Conservation (phyloP, 495 filamentous ascomycete species). For the Bacidia gigantensis region DNA sequence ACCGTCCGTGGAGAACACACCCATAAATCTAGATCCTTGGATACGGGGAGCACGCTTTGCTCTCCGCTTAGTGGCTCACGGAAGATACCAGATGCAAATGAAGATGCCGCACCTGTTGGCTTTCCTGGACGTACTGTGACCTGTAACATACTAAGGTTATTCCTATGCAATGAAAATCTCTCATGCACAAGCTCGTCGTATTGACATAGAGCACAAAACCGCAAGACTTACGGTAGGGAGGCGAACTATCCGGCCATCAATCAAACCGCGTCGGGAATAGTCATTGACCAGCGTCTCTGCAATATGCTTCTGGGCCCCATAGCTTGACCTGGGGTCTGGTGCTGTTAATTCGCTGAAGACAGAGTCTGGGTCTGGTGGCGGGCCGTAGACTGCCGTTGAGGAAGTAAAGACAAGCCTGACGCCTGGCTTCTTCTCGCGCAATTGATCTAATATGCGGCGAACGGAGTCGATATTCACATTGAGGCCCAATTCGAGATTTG, state of each 20-base stretch:
- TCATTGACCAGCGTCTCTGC: conserved; percentile 63
- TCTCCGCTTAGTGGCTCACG: conserved; percentile 50
- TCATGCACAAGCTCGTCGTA: neutral
- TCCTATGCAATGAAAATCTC: neutral
- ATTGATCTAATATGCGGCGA: conserved; percentile 44
- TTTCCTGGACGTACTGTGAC: conserved; percentile 54
- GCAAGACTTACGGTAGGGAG: conserved; percentile 49
- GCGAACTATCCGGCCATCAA: conserved; percentile 53
- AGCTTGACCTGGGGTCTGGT: conserved; percentile 55
- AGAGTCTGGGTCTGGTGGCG: conserved; percentile 28
- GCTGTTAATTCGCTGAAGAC: conserved; percentile 42
- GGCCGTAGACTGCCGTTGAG: conserved; percentile 49
- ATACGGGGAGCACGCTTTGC: conserved; percentile 49
- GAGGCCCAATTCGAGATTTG: conserved; percentile 59
- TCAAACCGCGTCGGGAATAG: conserved; percentile 52
- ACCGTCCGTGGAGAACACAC: conserved; percentile 54
- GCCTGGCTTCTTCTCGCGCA: conserved; percentile 43
- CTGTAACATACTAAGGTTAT: conserved; percentile 1
- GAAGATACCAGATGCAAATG: conserved; percentile 62
- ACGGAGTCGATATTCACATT: conserved; percentile 64
- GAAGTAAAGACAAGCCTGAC: conserved; percentile 48
- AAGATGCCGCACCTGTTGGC: conserved; percentile 61
- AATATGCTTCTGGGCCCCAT: conserved; percentile 70
- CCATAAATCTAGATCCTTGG: conserved; percentile 43
- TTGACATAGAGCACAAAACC: neutral